Conservation (phyloP, 129 eudicot genomes). For the Flaveria ramosissima region DNA sequence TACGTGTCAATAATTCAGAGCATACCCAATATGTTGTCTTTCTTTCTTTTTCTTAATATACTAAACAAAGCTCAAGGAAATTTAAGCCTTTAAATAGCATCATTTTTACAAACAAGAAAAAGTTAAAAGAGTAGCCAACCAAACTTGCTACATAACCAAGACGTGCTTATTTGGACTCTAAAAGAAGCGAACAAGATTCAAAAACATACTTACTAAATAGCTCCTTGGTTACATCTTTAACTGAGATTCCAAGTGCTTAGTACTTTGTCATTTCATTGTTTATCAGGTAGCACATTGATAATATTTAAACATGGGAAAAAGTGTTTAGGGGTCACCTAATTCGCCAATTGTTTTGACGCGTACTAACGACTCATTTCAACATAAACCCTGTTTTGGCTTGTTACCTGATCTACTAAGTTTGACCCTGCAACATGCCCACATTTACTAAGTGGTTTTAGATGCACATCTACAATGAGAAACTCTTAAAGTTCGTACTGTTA, state of each 20-base stretch:
- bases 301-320: background rate
- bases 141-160: background rate
- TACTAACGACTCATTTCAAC: too few relatives aligned
- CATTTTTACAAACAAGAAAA: background rate
- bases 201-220: background rate
- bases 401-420: too few relatives aligned
- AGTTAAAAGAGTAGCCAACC: background rate
- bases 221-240: background rate
- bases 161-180: background rate
- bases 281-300: background rate
- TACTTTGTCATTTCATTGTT: constrained; percentile 4
- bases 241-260: background rate
- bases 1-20: background rate
- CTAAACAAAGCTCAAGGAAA: constrained; percentile 17
- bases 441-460: too few relatives aligned
- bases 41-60: constrained; percentile 10
- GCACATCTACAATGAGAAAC: too few relatives aligned
- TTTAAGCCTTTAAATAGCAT: constrained; percentile 3
- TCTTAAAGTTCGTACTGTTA: too few relatives aligned
- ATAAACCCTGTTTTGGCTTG: too few relatives aligned
- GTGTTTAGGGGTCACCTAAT: background rate
- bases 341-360: too few relatives aligned
- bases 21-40: constrained; percentile 7
- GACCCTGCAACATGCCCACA: too few relatives aligned
- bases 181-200: background rate